phyloP scores from a whole-genome alignment of 2,329 filamentous ascomycete species.

The Zasmidium angulare region DNA sequence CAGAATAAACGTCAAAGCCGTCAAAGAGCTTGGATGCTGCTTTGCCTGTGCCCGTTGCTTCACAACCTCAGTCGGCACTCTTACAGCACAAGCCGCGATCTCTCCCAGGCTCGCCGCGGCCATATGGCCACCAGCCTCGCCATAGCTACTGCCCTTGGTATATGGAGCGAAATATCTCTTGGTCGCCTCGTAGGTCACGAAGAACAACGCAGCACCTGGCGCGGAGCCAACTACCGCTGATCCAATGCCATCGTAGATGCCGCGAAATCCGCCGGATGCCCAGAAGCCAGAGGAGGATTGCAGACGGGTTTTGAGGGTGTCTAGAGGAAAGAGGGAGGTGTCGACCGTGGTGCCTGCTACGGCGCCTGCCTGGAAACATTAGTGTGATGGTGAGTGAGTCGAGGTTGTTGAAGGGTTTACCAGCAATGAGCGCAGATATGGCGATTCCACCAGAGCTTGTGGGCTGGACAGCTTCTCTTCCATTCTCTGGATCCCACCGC shows the following conservation, averaged over 20 bases:
- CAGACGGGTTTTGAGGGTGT: slow-evolving; percentile 96
- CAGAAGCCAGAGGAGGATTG: slow-evolving; percentile 79
- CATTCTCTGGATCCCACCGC: neutral
- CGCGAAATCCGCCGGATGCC: slow-evolving; percentile 80
- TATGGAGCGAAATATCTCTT: slow-evolving; percentile 23
- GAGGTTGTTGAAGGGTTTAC: slow-evolving; percentile 32
- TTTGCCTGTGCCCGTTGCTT: slow-evolving; percentile 95
- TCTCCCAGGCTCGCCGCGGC: slow-evolving; percentile 82
- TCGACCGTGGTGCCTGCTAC: slow-evolving; percentile 95
- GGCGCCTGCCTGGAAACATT: slow-evolving; percentile 66
- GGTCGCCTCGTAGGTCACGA: slow-evolving; percentile 48
- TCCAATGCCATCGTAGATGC: slow-evolving; percentile 91
- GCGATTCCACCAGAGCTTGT: slow-evolving; percentile 40
- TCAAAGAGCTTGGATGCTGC: slow-evolving; percentile 68
- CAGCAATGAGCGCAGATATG: slow-evolving; percentile 49
- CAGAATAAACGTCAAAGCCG: slow-evolving; percentile 69
- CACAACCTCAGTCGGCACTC: slow-evolving; percentile 93
- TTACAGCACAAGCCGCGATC: slow-evolving; percentile 84
- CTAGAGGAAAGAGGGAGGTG: slow-evolving; percentile 93
- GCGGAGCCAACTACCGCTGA: slow-evolving; percentile 87
- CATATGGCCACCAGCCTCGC: slow-evolving; percentile 65
- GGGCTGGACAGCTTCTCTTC: neutral
- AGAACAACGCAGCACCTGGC: slow-evolving; percentile 93
- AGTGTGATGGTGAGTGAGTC: slow-evolving; percentile 6
- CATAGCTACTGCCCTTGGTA: slow-evolving; percentile 1